Evolutionary conservation across 805 yeast genomes (phyloP), one percentile per base, ranked within the genome.

Genomic region (Candida tallmaniae): DNA sequence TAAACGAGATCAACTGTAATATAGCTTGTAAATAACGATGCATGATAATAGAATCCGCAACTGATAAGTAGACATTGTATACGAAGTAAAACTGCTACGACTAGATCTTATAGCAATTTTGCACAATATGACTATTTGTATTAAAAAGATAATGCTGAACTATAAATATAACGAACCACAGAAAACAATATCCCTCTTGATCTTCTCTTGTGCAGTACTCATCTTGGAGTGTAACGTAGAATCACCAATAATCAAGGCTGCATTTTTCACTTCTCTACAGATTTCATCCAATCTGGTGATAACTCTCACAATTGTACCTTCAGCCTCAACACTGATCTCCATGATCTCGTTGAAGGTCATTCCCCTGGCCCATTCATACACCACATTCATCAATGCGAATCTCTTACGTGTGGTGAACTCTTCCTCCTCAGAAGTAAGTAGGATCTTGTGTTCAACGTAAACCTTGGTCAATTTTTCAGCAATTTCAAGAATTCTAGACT

Each of bases 281-380:
- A 93, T 78, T 60, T 93, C 98, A 60, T 93, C 98, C 36, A 93
- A 62, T 48, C 97, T 74, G 1, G 95, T 87, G 29, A 93, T 90
- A 4, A 93, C 97, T 52, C 98, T 74, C 15, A 93, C 98, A 52
- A 93, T 93, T 0, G 96, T 85, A 27, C 99, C 99, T 60, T 93
- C 98, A 23, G 87, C 89, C 49, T 89, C 95, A 13, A 78, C 80
- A 38, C 96, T 85, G 44, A 87, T 72, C 40, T 77, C 81, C 82
- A 89, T 93, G 44, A 93, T 90, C 38, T 87, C 94, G 44, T 83
- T 82, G 65, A 93, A 93, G 0, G 94, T 73, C 70, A 66, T 73
- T 2, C 98, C 99, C 45, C 94, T 72, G 1, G 97, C 96, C 99
- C 99, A 93, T 60, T 93, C 97, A 56, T 90, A 93, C 4, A 90